Conservation (phyloP, 116 monocot species). For the Posidonia oceanica region DNA sequence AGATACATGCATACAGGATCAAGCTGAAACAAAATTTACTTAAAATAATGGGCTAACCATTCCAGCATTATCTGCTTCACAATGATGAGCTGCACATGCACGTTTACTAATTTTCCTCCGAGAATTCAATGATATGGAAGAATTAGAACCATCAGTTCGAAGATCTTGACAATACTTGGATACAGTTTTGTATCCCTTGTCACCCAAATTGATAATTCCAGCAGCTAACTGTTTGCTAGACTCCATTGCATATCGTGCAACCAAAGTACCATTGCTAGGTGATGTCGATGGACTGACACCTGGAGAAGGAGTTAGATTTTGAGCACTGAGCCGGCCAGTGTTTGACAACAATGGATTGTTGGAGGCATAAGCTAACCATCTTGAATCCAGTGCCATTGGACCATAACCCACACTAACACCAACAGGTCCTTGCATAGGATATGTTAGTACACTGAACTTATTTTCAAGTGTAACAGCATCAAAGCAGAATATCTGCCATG, state of each 20-base stretch:
- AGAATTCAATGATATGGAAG: slow-evolving; percentile 57
- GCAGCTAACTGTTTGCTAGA: slow-evolving; percentile 97
- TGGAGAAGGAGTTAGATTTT: slow-evolving; percentile 79
- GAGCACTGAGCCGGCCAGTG: slow-evolving; percentile 84
- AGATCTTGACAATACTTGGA: slow-evolving; percentile 87
- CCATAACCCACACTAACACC: slow-evolving; percentile 84
- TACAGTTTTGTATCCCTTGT: slow-evolving; percentile 89
- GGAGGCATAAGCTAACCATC: slow-evolving; percentile 95
- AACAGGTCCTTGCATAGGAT: slow-evolving; percentile 69
- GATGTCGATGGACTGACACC: slow-evolving; percentile 93
- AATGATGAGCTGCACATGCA: slow-evolving; percentile 37
- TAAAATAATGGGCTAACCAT: slow-evolving; percentile 42
- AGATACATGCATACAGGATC: not conserved
- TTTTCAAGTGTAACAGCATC: slow-evolving; percentile 94
- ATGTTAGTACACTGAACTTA: slow-evolving; percentile 90
- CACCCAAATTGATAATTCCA: slow-evolving; percentile 86
- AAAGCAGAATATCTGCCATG: slow-evolving; percentile 90
- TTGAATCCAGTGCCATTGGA: slow-evolving; percentile 88
- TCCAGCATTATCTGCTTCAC: slow-evolving; percentile 90
- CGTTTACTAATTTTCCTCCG: slow-evolving; percentile 47
- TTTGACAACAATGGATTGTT: slow-evolving; percentile 77
- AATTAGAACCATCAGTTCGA: slow-evolving; percentile 72
- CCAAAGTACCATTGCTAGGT: slow-evolving; percentile 75
- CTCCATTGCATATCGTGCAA: slow-evolving; percentile 99
- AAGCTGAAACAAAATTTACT: not conserved